Base-by-base conservation (phyloP, 768 basidiomycete genomes). In the Multifurca ochricompacta region DNA sequence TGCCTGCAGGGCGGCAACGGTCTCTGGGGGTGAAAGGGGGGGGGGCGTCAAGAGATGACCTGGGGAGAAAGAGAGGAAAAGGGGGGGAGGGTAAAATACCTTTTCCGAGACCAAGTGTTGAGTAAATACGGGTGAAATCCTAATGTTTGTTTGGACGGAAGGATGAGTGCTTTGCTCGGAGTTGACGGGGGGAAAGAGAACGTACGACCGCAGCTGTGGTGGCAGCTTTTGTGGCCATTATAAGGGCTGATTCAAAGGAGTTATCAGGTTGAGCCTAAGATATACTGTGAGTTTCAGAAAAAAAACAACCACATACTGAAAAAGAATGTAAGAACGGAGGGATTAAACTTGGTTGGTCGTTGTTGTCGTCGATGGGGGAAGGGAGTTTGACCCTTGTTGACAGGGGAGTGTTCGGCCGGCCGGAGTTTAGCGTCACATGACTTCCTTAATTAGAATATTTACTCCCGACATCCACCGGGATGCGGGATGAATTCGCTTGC, bases 81-180 rank as follows among this genome's bases (percentile, higher is more conserved):
- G 51, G 37, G 19, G 10, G 27, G 18, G 34, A n/a, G 52, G n/a
- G n/a, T n/a, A n/a, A n/a, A n/a, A n/a, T 48, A 89, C 90, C 89
- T 76, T 89, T 90, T 68, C 89, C 89, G 64, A 92, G 80, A 63
- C 86, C 85, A 23, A 91, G 79, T 48, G 86, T 82, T 51, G 83
- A 73, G 70, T 91, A 91, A 61, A 92, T 79, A 66, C 86, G 86
- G 66, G 85, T 70, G 69, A 90, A 91, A 71, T 91, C 88, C 89
- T 92, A 50, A 6, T 31, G 10, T 35, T 32, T 21, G 37, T 18
- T 14, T 11, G 56, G 52, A 31, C 53, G 51, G 47, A 49, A 54
- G 60, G 21, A 35, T 21, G 48, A n/a, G n/a, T n/a, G n/a, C 43
- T 53, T 48, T 19, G 37, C 47, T 42, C 56, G 53, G 47, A 41